Percentiles rank a stretch among this genome's conserved stretches.
Evolutionary conservation across 2,329 filamentous ascomycete species (phyloP).

Genomic region (Endoconidiophora laricicola): DNA sequence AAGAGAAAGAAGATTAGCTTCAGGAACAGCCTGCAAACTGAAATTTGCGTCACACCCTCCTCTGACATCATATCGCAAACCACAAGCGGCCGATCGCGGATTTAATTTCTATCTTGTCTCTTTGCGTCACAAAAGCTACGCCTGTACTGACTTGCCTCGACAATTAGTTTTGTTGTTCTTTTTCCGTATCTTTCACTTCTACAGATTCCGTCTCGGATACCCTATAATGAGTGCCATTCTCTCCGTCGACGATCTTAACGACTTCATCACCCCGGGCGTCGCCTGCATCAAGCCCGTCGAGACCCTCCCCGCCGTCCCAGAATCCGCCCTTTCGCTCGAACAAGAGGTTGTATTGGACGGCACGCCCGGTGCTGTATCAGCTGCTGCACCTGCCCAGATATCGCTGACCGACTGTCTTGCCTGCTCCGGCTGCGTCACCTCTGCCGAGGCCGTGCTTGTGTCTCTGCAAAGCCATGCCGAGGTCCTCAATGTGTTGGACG

Average conservation of each 20-base stretch:
- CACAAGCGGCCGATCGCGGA: no score
- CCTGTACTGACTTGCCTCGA: no score
- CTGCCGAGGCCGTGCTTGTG: slow-evolving; percentile 91
- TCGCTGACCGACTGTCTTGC: slow-evolving; percentile 94
- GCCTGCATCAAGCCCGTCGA: slow-evolving; percentile 97
- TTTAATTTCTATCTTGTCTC: no score
- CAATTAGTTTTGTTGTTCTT: not conserved
- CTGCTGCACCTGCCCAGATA: slow-evolving; percentile 66
- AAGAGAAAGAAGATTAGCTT: no score
- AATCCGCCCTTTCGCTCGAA: slow-evolving; percentile 22
- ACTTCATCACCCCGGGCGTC: slow-evolving; percentile 95
- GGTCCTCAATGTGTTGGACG: slow-evolving; percentile 68
- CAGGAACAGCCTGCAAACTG: not conserved
- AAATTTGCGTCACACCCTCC: not conserved
- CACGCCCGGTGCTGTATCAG: slow-evolving; percentile 37
- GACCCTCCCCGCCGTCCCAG: slow-evolving; percentile 60
- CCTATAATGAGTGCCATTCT: slow-evolving; percentile 83
- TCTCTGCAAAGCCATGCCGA: slow-evolving; percentile 87
- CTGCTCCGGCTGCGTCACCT: slow-evolving; percentile 94
- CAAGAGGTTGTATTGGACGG: slow-evolving; percentile 94
- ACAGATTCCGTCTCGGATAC: not conserved
- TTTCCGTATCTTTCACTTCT: slow-evolving; percentile 5
- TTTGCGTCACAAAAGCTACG: no score
- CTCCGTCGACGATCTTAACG: slow-evolving; percentile 90
- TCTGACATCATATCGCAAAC: not conserved